Base-by-base conservation (phyloP, 1,139 yeast species). In the Lodderomyces orthopsilosis region DNA sequence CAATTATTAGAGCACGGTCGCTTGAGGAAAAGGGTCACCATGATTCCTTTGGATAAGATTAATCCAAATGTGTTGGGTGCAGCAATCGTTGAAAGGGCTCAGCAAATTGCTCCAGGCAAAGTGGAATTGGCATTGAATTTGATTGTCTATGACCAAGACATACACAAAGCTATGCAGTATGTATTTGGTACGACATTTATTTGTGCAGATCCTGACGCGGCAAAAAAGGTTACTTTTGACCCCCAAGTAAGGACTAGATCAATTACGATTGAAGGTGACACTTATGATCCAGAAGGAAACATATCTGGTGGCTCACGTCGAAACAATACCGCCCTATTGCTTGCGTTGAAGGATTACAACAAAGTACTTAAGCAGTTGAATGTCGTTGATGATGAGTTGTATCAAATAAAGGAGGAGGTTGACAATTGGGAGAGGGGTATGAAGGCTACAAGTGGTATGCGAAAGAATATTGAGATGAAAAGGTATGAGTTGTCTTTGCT, bases 201-300 rank as follows among this genome's bases (percentile, higher is more conserved):
- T 37, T 93, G 98, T 65, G 70, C 80, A 26, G 95, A 90, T 63
- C 87, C 96, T 0, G 84, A 86, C 23, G 82, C 95, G 1, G 98
- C 98, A 1, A 86, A 91, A 54, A 70, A 74, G 39, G 85, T 93
- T 3, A 90, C 98, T 0, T 94, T 91, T 62, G 83, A 91, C 60
- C 94, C 93, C 0, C 74, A 79, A 46, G 81, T 93, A 12, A 75
- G 88, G 50, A 74, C 91, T 0, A 81, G 93, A 55, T 85, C 96
- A n/a, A 91, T 94, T 12, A 94, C 99, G 0, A 62, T 87, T 35
- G 94, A 91, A 42, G 99, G 98, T 40, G 98, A 93, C 63, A 77
- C 85, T 9, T 94, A 91, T 64, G 98, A 94, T 59, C 98, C 98
- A 0, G 90, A 85, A 53, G 99, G 99, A 12, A 89, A 95, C 18